phyloP scores from a whole-genome alignment of 345 rosid genomes.

The Populus euphratica region DNA sequence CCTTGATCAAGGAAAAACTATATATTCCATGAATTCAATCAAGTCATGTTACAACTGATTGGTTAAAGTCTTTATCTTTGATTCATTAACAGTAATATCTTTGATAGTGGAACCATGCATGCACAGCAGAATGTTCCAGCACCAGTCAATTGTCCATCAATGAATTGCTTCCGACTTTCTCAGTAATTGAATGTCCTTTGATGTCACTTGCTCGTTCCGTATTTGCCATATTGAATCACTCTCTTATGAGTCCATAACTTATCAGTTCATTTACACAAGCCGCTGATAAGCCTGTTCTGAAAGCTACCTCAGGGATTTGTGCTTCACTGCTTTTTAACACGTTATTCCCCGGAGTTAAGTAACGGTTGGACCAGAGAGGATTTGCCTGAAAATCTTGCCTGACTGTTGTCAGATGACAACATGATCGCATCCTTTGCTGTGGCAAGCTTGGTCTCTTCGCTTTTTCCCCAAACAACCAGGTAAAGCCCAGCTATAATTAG shows the following conservation, averaged over 20 bases:
- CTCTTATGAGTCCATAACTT: too few species aligned
- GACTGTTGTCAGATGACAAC: constrained; percentile 13
- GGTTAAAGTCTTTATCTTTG: too few species aligned
- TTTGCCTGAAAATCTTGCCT: constrained; percentile 9
- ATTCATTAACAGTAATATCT: too few species aligned
- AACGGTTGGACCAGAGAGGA: constrained; percentile 35
- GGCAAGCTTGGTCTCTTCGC: constrained; percentile 40
- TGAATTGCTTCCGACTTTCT: not conserved
- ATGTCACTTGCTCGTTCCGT: not conserved
- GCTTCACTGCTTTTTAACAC: too few species aligned
- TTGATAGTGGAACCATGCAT: too few species aligned
- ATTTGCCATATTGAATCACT: too few species aligned
- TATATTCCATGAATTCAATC: too few species aligned
- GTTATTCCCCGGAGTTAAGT: constrained; percentile 13
- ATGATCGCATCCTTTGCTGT: constrained; percentile 6
- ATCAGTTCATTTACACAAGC: not conserved
- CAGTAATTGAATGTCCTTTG: not conserved
- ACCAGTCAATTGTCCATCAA: not conserved
- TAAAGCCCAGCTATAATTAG: constrained; percentile 54
- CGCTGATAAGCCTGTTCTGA: not conserved
- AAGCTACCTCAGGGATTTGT: too few species aligned
- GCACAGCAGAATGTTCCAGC: too few species aligned
- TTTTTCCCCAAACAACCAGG: constrained; percentile 61
- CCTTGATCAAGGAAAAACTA: too few species aligned
- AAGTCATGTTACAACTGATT: too few species aligned